phyloP scores from a whole-genome alignment of 2,329 filamentous ascomycete genomes.

The Cordyceps tenuipes region DNA sequence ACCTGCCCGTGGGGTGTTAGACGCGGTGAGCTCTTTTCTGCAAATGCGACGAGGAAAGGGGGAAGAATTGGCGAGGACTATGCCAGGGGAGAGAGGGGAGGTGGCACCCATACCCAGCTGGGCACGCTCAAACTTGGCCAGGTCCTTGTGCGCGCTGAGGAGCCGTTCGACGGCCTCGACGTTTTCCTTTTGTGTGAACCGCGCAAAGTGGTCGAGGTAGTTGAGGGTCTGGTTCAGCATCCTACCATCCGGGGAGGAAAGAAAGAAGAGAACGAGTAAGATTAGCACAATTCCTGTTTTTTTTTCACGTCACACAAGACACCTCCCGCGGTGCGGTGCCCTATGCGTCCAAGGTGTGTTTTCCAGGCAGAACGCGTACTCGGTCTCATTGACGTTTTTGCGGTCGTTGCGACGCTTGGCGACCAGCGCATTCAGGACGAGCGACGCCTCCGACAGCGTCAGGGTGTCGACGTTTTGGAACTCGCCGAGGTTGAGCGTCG shows the following conservation, averaged over 20 bases:
- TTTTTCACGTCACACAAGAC: background rate
- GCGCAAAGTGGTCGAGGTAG: slow-evolving; percentile 89
- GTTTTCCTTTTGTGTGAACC: slow-evolving; percentile 92
- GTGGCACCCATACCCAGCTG: slow-evolving; percentile 62
- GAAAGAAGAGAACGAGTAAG: background rate
- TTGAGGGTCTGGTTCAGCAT: slow-evolving; percentile 82
- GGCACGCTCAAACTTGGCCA: slow-evolving; percentile 88
- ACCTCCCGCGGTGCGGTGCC: background rate
- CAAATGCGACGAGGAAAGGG: too few species aligned
- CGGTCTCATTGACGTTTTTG: slow-evolving; percentile 77
- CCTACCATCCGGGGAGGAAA: slow-evolving; percentile 27
- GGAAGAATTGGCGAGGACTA: background rate
- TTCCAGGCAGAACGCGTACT: slow-evolving; percentile 43
- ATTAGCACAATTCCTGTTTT: slow-evolving; percentile 3
- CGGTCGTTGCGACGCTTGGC: slow-evolving; percentile 70
- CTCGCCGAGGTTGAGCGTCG: slow-evolving; percentile 78
- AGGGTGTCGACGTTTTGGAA: slow-evolving; percentile 88
- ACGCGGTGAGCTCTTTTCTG: background rate
- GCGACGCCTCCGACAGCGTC: slow-evolving; percentile 82
- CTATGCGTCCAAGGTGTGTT: background rate
- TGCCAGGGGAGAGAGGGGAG: too few species aligned
- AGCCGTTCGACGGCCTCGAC: slow-evolving; percentile 89
- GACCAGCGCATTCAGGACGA: slow-evolving; percentile 85
- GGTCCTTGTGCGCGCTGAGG: slow-evolving; percentile 66
- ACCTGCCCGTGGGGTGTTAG: slow-evolving; percentile 40